phyloP scores from a whole-genome alignment of 345 rosid genomes.

The Dimocarpus longan region DNA sequence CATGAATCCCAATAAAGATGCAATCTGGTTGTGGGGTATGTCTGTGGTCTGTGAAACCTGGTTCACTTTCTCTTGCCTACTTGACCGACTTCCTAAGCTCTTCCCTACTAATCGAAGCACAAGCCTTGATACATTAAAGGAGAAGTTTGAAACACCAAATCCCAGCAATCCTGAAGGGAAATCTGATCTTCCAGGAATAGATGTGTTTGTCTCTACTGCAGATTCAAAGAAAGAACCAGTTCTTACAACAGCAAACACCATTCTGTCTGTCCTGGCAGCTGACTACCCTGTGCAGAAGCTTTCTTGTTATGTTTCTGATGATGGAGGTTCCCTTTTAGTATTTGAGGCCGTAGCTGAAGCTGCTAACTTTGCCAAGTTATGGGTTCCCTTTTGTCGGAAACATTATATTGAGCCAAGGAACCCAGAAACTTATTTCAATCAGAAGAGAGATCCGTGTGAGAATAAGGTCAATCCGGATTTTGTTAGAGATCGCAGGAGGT shows the following conservation, averaged over 20 bases:
- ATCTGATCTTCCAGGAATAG: slow-evolving; percentile 36
- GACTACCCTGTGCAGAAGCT: slow-evolving; percentile 40
- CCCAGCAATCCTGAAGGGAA: slow-evolving; percentile 28
- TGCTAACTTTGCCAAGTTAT: slow-evolving; percentile 32
- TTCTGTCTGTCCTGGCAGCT: slow-evolving; percentile 33
- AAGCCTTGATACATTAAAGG: slow-evolving; percentile 28
- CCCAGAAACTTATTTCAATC: slow-evolving; percentile 34
- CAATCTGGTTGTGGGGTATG: slow-evolving; percentile 43
- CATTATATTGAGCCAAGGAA: slow-evolving; percentile 38
- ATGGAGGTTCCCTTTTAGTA: slow-evolving; percentile 33
- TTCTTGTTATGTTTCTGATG: slow-evolving; percentile 34
- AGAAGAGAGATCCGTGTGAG: slow-evolving; percentile 37
- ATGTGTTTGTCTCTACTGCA: slow-evolving; percentile 31
- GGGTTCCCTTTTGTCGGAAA: slow-evolving; percentile 42
- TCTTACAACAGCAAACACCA: slow-evolving; percentile 31
- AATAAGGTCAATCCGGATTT: slow-evolving; percentile 32
- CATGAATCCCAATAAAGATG: slow-evolving; percentile 33
- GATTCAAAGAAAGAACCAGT: slow-evolving; percentile 37
- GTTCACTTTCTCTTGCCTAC: slow-evolving; percentile 36
- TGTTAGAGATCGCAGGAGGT: slow-evolving; percentile 35
- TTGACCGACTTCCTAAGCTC: slow-evolving; percentile 35
- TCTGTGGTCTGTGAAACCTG: slow-evolving; percentile 37
- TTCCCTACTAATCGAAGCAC: slow-evolving; percentile 32
- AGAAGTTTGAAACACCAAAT: slow-evolving; percentile 31
- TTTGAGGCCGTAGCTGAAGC: slow-evolving; percentile 36